Evolutionary conservation across 805 yeast genomes (phyloP).

Genomic region (Candida pseudofarinosa): DNA sequence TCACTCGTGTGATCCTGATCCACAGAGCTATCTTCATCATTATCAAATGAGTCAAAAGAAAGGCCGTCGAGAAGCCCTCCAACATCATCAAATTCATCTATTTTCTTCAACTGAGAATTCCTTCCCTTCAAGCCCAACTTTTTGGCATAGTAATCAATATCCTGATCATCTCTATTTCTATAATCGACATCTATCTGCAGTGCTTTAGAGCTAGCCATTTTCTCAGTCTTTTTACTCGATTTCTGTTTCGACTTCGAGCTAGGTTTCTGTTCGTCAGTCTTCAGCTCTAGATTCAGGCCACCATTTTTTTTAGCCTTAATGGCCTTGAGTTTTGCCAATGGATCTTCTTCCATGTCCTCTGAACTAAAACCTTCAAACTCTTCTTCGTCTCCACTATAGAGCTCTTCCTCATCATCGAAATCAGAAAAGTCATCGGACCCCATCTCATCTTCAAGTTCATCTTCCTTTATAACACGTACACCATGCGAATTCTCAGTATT

Average conservation of each 20-base stretch:
- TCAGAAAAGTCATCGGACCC: slow-evolving; percentile 11
- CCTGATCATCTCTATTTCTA: slow-evolving; percentile 64
- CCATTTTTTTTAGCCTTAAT: slow-evolving; percentile 13
- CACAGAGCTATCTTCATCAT: slow-evolving; percentile 13
- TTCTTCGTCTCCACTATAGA: slow-evolving; percentile 35
- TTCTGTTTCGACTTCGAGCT: slow-evolving; percentile 5
- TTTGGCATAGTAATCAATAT: slow-evolving; percentile 77
- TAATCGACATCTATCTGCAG: slow-evolving; percentile 47
- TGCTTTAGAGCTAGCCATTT: slow-evolving; percentile 5
- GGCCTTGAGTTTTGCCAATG: slow-evolving; percentile 23
- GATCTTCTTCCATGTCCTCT: slow-evolving; percentile 15
- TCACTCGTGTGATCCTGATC: slow-evolving; percentile 7
- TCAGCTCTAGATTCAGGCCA: not conserved
- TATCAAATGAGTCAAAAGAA: slow-evolving; percentile 42
- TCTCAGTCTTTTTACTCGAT: slow-evolving; percentile 6
- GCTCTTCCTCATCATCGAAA: slow-evolving; percentile 30
- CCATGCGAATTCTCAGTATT: slow-evolving; percentile 7
- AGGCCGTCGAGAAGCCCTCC: slow-evolving; percentile 81
- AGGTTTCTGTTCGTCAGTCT: slow-evolving; percentile 5
- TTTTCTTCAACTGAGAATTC: slow-evolving; percentile 41
- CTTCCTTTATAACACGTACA: slow-evolving; percentile 27
- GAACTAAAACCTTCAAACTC: slow-evolving; percentile 16
- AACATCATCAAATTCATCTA: slow-evolving; percentile 67
- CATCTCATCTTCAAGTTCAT: slow-evolving; percentile 19
- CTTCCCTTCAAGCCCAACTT: slow-evolving; percentile 64